These are phyloP conservation scores for Aphanomyces euteiches DNA, from an alignment of 352 stramenopile species.

Conservation along the genomic window DNA sequence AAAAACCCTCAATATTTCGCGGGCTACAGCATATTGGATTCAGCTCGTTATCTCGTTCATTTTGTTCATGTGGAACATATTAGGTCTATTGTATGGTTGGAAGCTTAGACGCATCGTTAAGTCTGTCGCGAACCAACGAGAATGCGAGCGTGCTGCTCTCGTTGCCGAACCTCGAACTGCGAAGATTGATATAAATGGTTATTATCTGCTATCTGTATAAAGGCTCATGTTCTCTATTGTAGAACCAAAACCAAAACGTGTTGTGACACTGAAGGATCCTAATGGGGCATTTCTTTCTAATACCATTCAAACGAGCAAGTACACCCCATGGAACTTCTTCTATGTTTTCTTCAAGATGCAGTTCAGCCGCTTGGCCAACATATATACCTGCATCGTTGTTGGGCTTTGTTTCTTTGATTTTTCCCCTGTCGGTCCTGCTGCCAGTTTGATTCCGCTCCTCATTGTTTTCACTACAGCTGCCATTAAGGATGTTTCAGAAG, in stretches of 20 bases:
- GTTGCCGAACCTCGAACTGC: conserved; percentile 42
- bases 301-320: conserved; percentile 84
- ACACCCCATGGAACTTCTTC: conserved; percentile 88
- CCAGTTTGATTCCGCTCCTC: conserved; percentile 76
- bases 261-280: conserved; percentile 25
- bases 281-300: conserved; percentile 61
- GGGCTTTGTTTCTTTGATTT: conserved; percentile 87
- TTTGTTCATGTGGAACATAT: conserved; percentile 72
- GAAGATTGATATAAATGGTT: conserved; percentile 18
- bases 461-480: conserved; percentile 88
- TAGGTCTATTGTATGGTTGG: conserved; percentile 79
- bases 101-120: conserved; percentile 86
- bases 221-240: not conserved
- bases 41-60: conserved; percentile 83
- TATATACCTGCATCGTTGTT: conserved; percentile 87
- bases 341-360: conserved; percentile 89
- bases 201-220: too few relatives aligned
- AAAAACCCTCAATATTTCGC: conserved; percentile 51
- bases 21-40: conserved; percentile 76
- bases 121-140: conserved; percentile 70
- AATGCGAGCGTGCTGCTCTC: conserved; percentile 75
- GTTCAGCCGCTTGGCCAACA: conserved; percentile 84
- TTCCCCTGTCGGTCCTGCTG: conserved; percentile 75
- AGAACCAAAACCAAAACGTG: conserved; percentile 14
- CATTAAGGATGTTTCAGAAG: conserved; percentile 82